Evolutionary conservation across 192 early-diverging fungal genomes (phyloP).

Genomic region (Phycomyces blakesleeanus): DNA sequence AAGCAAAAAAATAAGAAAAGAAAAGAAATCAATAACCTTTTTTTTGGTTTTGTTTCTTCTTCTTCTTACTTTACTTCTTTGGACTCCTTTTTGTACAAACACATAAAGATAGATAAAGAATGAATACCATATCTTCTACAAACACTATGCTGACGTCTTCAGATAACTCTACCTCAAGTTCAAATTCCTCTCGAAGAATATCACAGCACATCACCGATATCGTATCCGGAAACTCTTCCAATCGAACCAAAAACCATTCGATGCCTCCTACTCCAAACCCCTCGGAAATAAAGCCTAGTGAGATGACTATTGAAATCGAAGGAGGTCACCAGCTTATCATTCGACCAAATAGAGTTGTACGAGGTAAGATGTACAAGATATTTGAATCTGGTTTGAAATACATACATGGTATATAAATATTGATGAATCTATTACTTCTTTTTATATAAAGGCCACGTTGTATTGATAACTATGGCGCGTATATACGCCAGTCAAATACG

Average conservation of each 20-base stretch:
- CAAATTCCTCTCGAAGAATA: conserved; percentile 2
- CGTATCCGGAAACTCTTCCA: not conserved
- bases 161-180: not conserved
- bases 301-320: conserved; percentile 10
- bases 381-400: no score
- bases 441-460: conserved; percentile 6
- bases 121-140: not conserved
- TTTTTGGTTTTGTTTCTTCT: no score
- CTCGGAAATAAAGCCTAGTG: not conserved
- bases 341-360: conserved; percentile 8
- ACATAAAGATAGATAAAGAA: no score
- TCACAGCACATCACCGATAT: conserved; percentile 14
- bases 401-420: no score
- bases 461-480: conserved; percentile 1
- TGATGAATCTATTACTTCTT: no score
- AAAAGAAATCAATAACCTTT: no score
- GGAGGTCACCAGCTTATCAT: conserved; percentile 19
- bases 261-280: not conserved
- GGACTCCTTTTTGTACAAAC: no score
- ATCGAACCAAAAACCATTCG: not conserved
- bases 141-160: not conserved
- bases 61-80: no score
- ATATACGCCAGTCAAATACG: conserved; percentile 15
- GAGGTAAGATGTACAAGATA: conserved; percentile 13
- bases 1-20: no score